Evolutionary conservation across 2,329 filamentous ascomycete species (phyloP).

Genomic region (Domatiomyces globalis): DNA sequence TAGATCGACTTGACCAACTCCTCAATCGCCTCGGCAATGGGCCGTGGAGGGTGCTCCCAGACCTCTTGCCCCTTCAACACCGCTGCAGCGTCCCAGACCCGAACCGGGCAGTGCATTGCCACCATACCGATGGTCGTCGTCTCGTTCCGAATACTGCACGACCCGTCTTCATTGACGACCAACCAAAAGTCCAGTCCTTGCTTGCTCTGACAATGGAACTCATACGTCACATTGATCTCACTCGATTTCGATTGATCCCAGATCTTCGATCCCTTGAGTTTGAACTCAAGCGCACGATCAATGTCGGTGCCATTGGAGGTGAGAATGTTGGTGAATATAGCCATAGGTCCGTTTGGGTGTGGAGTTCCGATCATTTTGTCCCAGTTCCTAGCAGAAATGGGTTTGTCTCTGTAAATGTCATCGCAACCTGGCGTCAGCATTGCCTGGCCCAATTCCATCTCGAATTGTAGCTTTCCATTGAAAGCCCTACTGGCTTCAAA

Average conservation of each 20-base stretch:
- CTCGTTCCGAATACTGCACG: constrained; percentile 19
- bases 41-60: constrained; percentile 15
- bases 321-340: constrained; percentile 25
- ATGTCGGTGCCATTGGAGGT: constrained; percentile 29
- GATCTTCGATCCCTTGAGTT: constrained; percentile 6
- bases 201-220: constrained; percentile 27
- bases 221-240: constrained; percentile 20
- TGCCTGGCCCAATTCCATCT: constrained; percentile 26
- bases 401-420: constrained; percentile 3
- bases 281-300: constrained; percentile 26
- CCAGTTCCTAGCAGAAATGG: constrained; percentile 14
- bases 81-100: constrained; percentile 28
- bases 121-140: constrained; percentile 22
- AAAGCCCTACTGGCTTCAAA: constrained; percentile 25
- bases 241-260: neutral
- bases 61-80: constrained; percentile 20
- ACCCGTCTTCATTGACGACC: constrained; percentile 23
- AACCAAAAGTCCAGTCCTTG: constrained; percentile 22
- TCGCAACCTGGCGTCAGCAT: constrained; percentile 8
- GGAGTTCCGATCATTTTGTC: constrained; percentile 21
- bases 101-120: constrained; percentile 26
- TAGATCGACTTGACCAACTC: constrained; percentile 24
- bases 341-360: constrained; percentile 7
- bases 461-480: constrained; percentile 23
- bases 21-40: constrained; percentile 20